phyloP scores from a whole-genome alignment of 768 basidiomycete species.

The Leucosporidium creatinivorum region DNA sequence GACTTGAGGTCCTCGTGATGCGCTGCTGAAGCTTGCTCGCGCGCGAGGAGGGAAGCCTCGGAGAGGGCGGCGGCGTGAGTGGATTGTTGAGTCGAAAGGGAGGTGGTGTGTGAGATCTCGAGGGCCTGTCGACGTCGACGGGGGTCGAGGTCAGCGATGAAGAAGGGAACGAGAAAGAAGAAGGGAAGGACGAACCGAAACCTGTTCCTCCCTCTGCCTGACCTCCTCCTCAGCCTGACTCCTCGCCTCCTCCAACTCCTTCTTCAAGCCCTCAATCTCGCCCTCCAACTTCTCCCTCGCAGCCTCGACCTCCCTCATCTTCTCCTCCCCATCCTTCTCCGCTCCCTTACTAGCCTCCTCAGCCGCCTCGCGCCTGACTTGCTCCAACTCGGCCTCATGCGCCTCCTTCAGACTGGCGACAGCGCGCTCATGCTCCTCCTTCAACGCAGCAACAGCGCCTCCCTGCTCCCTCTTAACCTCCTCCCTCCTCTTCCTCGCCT shows the following conservation, averaged over 20 bases:
- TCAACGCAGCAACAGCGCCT: not conserved
- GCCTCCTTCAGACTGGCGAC: not conserved
- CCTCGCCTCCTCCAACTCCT: constrained; percentile 7
- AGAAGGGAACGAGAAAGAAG: not conserved
- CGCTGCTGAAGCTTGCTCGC: constrained; percentile 51
- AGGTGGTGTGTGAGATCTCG: not conserved
- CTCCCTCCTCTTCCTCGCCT: not conserved
- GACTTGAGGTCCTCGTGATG: constrained; percentile 65
- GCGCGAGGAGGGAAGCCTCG: not conserved
- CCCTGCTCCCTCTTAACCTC: not conserved
- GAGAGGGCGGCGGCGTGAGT: not conserved
- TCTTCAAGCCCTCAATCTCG: not conserved
- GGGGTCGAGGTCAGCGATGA: not conserved
- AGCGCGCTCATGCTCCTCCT: not conserved
- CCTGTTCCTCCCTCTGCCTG: not conserved
- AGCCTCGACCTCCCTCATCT: not conserved
- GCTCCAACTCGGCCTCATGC: not conserved
- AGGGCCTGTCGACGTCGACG: not conserved
- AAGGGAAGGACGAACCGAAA: not conserved
- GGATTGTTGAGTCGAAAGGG: no score
- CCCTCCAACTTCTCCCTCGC: not conserved
- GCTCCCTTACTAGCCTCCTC: not conserved
- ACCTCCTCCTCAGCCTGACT: not conserved
- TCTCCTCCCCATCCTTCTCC: not conserved
- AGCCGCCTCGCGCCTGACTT: no score